A percentile compares a stretch with the other conserved stretches of the same genome.
Conservation (phyloP, 352 stramenopile genomes). For the Phytophthora lateralis region DNA sequence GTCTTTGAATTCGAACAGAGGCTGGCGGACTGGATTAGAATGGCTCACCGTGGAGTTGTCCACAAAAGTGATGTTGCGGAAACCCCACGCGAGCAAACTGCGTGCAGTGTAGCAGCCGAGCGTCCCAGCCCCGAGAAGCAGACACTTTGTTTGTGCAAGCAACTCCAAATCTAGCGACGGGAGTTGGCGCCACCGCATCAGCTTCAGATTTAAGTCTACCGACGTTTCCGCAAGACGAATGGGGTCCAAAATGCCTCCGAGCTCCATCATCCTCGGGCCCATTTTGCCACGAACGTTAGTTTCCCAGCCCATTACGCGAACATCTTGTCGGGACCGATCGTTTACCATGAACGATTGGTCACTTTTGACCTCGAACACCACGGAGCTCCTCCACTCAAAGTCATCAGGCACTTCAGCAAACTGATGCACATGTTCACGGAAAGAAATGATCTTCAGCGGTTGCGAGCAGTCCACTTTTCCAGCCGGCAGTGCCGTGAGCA, state of each 20-base stretch:
- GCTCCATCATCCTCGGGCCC: slow-evolving; percentile 76
- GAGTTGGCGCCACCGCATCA: slow-evolving; percentile 99
- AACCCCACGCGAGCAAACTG: slow-evolving; percentile 96
- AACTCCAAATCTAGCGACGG: slow-evolving; percentile 93
- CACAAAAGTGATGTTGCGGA: slow-evolving; percentile 97
- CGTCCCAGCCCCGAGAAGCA: slow-evolving; percentile 96
- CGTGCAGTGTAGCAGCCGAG: slow-evolving; percentile 97
- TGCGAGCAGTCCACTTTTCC: slow-evolving; percentile 36
- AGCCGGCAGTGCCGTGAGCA: slow-evolving; percentile 50
- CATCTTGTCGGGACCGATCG: slow-evolving; percentile 32
- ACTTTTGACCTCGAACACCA: slow-evolving; percentile 63
- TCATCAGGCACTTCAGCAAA: slow-evolving; percentile 40
- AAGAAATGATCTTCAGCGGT: slow-evolving; percentile 62
- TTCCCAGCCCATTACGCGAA: slow-evolving; percentile 75
- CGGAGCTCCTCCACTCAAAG: slow-evolving; percentile 59
- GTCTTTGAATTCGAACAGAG: slow-evolving; percentile 96
- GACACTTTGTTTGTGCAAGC: slow-evolving; percentile 92
- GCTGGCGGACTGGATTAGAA: slow-evolving; percentile 98
- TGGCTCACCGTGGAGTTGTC: slow-evolving; percentile 98
- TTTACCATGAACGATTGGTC: slow-evolving; percentile 40
- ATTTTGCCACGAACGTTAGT: slow-evolving; percentile 72
- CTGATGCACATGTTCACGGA: slow-evolving; percentile 76
- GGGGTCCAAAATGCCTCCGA: slow-evolving; percentile 75
- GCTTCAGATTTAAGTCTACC: slow-evolving; percentile 98
- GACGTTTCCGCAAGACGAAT: slow-evolving; percentile 94